Conservation (phyloP, 345 rosid species). For the Nephelium lappaceum region DNA sequence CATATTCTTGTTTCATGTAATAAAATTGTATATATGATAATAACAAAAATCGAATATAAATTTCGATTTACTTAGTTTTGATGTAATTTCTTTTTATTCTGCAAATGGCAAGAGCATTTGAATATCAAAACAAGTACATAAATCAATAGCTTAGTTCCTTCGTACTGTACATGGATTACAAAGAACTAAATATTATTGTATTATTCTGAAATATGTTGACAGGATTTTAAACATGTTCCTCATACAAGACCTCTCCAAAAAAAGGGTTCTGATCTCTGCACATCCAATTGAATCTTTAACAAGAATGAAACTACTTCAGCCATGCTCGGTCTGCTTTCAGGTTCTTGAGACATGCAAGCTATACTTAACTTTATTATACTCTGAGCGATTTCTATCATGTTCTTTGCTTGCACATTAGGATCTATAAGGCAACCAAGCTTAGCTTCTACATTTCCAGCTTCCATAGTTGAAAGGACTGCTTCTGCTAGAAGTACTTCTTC, state of each 20-base stretch:
- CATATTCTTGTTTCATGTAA: background rate
- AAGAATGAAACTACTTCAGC: conserved; percentile 40
- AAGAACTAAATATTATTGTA: background rate
- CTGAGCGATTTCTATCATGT: conserved; percentile 22
- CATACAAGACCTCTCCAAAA: background rate
- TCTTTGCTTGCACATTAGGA: conserved; percentile 27
- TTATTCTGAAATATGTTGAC: no score
- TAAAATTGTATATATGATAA: conserved; percentile 14
- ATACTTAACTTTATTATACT: conserved; percentile 32
- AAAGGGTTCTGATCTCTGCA: conserved; percentile 25
- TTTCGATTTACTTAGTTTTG: background rate
- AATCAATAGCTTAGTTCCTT: background rate
- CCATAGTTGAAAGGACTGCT: conserved; percentile 15
- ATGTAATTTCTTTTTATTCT: background rate
- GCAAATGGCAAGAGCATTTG: background rate
- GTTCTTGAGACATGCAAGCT: conserved; percentile 36
- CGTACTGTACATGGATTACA: background rate
- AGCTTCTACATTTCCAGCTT: conserved; percentile 28
- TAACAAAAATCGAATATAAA: conserved; percentile 5
- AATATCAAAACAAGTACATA: background rate
- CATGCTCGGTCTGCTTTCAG: conserved; percentile 40
- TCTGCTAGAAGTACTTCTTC: conserved; percentile 31
- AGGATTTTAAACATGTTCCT: background rate
- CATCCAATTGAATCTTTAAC: conserved; percentile 35
- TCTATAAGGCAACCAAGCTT: conserved; percentile 27